Base-by-base conservation (phyloP, 257 asterid species). In the Jacaranda copaia region DNA sequence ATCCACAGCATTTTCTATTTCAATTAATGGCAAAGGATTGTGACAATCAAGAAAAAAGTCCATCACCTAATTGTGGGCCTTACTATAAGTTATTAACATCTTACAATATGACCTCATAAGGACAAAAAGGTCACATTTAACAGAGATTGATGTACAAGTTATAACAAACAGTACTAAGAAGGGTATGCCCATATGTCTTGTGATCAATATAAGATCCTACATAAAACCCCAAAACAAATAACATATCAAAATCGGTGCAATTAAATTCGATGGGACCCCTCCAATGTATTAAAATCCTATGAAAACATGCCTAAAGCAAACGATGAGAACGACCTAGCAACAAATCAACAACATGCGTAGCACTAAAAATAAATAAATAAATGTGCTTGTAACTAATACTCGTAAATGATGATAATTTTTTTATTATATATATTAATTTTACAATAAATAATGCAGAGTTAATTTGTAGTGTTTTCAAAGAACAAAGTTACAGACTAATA, bases 321-420 rank as follows among this genome's bases (percentile, higher is more conserved):
- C 68, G 40, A 52, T 46, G 85, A 80, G 79, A 80, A 74, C 4
- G 87, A 85, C 87, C 55, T 52, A 74, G 58, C 86, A 78, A 72
- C 81, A 25, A 73, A 59, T 32, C n/a, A 70, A 18, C 60, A 58
- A 49, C 19, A 38, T 35, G 32, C 32, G 32, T 25, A 25, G 2
- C 32, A 25, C 32, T 25, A 25, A 25, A 25, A 25, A 25, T 0
- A 25, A 25, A 25, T 0, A 25, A 25, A 25, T 0, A 25, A 25
- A 25, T 0, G 1, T 25, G n/a, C n/a, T 25, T 2, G 32, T 25
- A 25, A 25, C 32, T 25, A 25, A 25, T 25, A 25, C 32, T 25
- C 32, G 32, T 25, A 25, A 2, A 25, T 25, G 32, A 25, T 25
- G 32, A 25, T 2, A 0, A 25, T 25, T 25, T 2, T 25, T 25